A percentile compares a stretch with the other conserved stretches of the same genome.
phyloP scores from a whole-genome alignment of 2,329 filamentous ascomycete genomes.

The Exophiala mesophila region DNA sequence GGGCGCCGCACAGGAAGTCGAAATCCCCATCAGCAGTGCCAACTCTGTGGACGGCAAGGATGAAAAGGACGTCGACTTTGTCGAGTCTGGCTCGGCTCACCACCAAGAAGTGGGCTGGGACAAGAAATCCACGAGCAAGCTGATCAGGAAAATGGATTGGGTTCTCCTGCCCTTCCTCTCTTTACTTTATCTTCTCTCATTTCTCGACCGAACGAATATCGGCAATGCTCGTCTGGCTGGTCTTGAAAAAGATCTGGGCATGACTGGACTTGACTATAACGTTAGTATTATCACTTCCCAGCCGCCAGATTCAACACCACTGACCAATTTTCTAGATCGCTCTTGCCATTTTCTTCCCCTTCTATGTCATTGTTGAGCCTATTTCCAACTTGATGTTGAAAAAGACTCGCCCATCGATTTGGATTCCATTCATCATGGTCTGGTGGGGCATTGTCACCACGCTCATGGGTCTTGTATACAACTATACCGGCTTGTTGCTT shows the following conservation, averaged over 20 bases:
- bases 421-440: slow-evolving; percentile 25
- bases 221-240: slow-evolving; percentile 45
- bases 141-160: slow-evolving; percentile 30
- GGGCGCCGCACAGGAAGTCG: slow-evolving; percentile 5
- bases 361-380: slow-evolving; percentile 28
- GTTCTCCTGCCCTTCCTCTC: slow-evolving; percentile 40
- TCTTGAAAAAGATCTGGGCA: slow-evolving; percentile 39
- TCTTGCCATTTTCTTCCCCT: slow-evolving; percentile 21
- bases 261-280: slow-evolving; percentile 43
- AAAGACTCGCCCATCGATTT: slow-evolving; percentile 12
- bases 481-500: slow-evolving; percentile 11
- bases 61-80: slow-evolving; percentile 18
- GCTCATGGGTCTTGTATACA: slow-evolving; percentile 45
- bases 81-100: slow-evolving; percentile 24
- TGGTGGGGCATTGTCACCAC: slow-evolving; percentile 47
- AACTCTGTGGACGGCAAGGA: slow-evolving; percentile 3
- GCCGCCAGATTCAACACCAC: not conserved
- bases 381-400: slow-evolving; percentile 34
- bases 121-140: slow-evolving; percentile 21
- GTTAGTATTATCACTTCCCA: slow-evolving; percentile 13
- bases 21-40: slow-evolving; percentile 9
- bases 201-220: slow-evolving; percentile 42
- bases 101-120: slow-evolving; percentile 25
- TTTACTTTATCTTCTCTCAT: slow-evolving; percentile 62
- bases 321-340: slow-evolving; percentile 28